A percentile compares a stretch with the other conserved stretches of the same genome.
phyloP scores from a whole-genome alignment of 768 basidiomycete species.

The Leccinum arenicola region DNA sequence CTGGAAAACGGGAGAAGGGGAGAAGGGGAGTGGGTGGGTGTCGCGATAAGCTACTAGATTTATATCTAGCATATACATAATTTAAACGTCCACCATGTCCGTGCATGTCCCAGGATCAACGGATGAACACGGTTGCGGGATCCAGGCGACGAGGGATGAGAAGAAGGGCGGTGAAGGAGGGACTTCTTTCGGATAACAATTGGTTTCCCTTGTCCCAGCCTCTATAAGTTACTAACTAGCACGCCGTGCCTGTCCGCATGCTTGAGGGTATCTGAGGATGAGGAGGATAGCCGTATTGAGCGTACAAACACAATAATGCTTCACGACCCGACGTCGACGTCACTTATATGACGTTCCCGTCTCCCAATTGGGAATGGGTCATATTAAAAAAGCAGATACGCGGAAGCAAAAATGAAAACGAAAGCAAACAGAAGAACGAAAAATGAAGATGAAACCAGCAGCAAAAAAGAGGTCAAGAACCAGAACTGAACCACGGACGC shows the following conservation, averaged over 20 bases:
- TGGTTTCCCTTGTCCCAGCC: neutral
- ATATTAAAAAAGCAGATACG: neutral
- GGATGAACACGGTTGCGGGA: slow-evolving; percentile 1
- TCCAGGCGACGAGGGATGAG: neutral
- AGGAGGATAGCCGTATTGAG: neutral
- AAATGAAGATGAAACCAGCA: neutral
- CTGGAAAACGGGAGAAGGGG: neutral
- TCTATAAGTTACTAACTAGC: slow-evolving; percentile 3
- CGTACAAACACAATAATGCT: neutral
- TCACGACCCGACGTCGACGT: neutral
- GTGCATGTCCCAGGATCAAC: slow-evolving; percentile 3
- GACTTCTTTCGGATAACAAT: neutral
- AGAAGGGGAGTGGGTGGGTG: neutral
- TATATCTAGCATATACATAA: slow-evolving; percentile 14
- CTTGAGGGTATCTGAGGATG: slow-evolving; percentile 1
- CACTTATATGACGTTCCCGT: neutral
- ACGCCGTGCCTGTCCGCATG: neutral
- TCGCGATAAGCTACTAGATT: slow-evolving; percentile 18
- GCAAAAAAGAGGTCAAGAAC: neutral
- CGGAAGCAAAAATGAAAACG: neutral
- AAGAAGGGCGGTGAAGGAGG: neutral
- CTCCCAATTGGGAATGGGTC: neutral
- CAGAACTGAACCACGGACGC: neutral
- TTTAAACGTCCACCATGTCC: neutral
- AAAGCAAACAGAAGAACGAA: neutral